phyloP scores from a whole-genome alignment of 2,329 filamentous ascomycete genomes.

The Beauveria sp. region DNA sequence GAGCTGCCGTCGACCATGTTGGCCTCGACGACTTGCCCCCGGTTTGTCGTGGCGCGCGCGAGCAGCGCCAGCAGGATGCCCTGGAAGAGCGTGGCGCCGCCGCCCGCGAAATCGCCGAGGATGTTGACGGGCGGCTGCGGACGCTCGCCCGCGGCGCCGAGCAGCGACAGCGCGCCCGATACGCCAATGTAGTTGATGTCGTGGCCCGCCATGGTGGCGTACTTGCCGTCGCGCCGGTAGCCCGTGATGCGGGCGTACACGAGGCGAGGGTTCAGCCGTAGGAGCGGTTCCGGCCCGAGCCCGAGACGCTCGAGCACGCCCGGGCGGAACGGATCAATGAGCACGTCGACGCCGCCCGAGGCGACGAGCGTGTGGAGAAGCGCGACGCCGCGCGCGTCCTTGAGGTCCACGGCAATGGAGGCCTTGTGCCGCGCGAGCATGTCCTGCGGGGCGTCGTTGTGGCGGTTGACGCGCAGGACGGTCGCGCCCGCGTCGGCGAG shows the following conservation, averaged over 20 bases:
- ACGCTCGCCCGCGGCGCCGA: conserved; percentile 61
- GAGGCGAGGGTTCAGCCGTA: conserved; percentile 61
- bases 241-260: conserved; percentile 84
- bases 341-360: conserved; percentile 65
- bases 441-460: conserved; percentile 47
- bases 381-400: conserved; percentile 52
- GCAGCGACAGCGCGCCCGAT: conserved; percentile 66
- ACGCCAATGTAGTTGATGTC: conserved; percentile 96
- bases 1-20: conserved; percentile 92
- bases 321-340: conserved; percentile 91
- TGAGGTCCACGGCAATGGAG: conserved; percentile 74
- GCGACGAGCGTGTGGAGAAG: conserved; percentile 60
- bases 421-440: conserved; percentile 72
- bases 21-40: conserved; percentile 83
- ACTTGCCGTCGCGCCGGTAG: conserved; percentile 80
- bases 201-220: conserved; percentile 82
- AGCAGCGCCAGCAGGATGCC: conserved; percentile 77
- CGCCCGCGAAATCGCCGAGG: conserved; percentile 84
- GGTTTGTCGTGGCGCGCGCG: conserved; percentile 53
- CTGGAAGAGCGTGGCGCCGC: conserved; percentile 72
- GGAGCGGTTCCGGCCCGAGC: conserved; percentile 63
- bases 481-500: conserved; percentile 84
- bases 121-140: conserved; percentile 79
- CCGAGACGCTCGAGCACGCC: conserved; percentile 82
- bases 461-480: conserved; percentile 77